Evolutionary conservation across 2,329 filamentous ascomycete species (phyloP).

Genomic region (Massarina eburnea): DNA sequence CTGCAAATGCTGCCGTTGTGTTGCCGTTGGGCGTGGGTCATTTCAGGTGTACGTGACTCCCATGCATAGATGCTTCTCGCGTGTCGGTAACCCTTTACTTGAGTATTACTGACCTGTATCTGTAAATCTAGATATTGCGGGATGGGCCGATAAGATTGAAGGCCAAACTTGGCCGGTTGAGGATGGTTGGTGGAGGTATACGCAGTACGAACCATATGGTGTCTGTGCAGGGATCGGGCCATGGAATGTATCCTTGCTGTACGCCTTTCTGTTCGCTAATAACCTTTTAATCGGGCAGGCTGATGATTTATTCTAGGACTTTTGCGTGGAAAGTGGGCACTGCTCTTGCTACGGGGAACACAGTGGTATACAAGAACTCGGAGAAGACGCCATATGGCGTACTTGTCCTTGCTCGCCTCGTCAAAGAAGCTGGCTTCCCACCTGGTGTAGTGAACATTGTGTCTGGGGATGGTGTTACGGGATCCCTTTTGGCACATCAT

Average conservation of each 20-base stretch:
- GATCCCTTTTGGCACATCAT: slow-evolving; percentile 42
- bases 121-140: too few species aligned
- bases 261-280: slow-evolving; percentile 3
- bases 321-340: slow-evolving; percentile 32
- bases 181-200: slow-evolving; percentile 9
- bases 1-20: slow-evolving; percentile 6
- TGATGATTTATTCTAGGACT: too few species aligned
- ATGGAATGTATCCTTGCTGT: slow-evolving; percentile 29
- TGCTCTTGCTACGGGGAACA: slow-evolving; percentile 38
- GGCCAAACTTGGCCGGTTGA: slow-evolving; percentile 20
- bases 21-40: slow-evolving; percentile 7
- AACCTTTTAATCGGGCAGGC: too few species aligned
- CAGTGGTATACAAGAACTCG: slow-evolving; percentile 29
- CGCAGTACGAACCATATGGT: slow-evolving; percentile 29
- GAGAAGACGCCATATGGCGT: slow-evolving; percentile 30
- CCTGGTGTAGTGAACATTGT: slow-evolving; percentile 45
- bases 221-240: slow-evolving; percentile 35
- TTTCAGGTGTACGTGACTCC: too few species aligned
- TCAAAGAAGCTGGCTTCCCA: slow-evolving; percentile 40
- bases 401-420: slow-evolving; percentile 23
- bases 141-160: slow-evolving; percentile 27
- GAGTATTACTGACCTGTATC: too few species aligned
- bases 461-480: slow-evolving; percentile 33
- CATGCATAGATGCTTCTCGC: too few species aligned
- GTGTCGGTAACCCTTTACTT: too few species aligned